Evolutionary conservation across 2,329 filamentous ascomycete species (phyloP).

Genomic region (Chrysoporthe cubensis): DNA sequence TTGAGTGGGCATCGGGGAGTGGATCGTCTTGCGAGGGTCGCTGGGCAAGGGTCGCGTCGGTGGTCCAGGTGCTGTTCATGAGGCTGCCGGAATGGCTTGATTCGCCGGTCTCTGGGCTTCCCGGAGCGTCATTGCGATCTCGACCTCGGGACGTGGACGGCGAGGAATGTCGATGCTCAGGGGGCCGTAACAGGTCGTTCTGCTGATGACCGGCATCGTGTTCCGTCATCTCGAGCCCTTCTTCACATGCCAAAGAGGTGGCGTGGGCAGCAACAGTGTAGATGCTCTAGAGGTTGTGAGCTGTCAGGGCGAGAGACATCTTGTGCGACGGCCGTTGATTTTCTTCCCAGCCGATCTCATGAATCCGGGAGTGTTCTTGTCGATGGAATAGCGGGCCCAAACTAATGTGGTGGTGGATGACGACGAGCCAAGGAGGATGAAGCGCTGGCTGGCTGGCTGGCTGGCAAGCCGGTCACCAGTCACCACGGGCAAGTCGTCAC

Average conservation of each 20-base stretch:
- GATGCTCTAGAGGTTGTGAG: constrained; percentile 20
- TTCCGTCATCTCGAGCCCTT: constrained; percentile 29
- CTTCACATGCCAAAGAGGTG: constrained; percentile 26
- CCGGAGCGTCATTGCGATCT: constrained; percentile 32
- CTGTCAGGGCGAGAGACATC: constrained; percentile 24
- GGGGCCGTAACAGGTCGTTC: constrained; percentile 20
- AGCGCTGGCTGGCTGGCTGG: constrained; percentile 3
- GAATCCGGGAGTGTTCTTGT: background rate
- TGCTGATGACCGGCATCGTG: constrained; percentile 26
- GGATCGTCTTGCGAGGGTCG: constrained; percentile 24
- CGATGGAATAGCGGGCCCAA: background rate
- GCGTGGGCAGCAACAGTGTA: constrained; percentile 12
- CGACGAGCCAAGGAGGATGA: background rate
- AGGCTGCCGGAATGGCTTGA: constrained; percentile 45
- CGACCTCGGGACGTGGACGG: constrained; percentile 7
- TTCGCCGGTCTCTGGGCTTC: constrained; percentile 47
- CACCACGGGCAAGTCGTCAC: background rate
- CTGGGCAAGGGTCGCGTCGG: constrained; percentile 30
- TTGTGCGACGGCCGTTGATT: constrained; percentile 17
- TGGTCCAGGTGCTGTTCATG: constrained; percentile 24
- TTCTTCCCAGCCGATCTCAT: background rate
- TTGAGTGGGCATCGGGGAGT: constrained; percentile 1
- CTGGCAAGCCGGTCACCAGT: background rate
- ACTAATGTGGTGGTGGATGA: background rate
- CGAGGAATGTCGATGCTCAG: constrained; percentile 14